A percentile compares a stretch with the other conserved stretches of the same genome.
phyloP scores from a whole-genome alignment of 2,329 filamentous ascomycete species.

The Trichophyton simii region DNA sequence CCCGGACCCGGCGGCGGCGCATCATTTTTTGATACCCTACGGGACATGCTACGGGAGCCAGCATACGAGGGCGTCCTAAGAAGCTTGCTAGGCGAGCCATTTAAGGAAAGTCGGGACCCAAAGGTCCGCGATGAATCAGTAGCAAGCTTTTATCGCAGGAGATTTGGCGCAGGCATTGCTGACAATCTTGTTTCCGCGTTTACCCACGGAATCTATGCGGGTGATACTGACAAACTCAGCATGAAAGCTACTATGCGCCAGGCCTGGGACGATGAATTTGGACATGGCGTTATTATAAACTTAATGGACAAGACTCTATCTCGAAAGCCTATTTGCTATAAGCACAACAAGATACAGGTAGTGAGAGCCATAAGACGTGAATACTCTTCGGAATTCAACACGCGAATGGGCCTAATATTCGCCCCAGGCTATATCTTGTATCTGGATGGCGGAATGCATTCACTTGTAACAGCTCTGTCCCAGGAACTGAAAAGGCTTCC shows the following conservation, averaged over 20 bases:
- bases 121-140: conserved; percentile 58
- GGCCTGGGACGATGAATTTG: conserved; percentile 26
- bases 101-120: conserved; percentile 49
- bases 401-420: neutral
- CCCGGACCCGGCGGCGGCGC: conserved; percentile 33
- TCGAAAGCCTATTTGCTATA: neutral
- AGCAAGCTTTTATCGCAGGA: conserved; percentile 50
- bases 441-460: neutral
- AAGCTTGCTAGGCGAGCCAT: conserved; percentile 50
- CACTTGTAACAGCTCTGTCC: neutral
- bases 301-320: neutral
- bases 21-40: conserved; percentile 18
- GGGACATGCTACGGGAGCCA: conserved; percentile 36
- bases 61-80: conserved; percentile 39
- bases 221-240: conserved; percentile 72
- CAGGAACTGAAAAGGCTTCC: neutral
- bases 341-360: neutral
- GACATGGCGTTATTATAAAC: neutral
- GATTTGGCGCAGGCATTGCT: conserved; percentile 44
- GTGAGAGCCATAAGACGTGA: neutral
- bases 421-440: neutral
- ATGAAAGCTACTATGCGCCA: conserved; percentile 49
- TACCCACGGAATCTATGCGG: conserved; percentile 83
- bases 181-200: conserved; percentile 64
- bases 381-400: neutral